Evolutionary conservation across 495 filamentous ascomycete species (phyloP).

Genomic region (Chlorociboria aeruginascens): DNA sequence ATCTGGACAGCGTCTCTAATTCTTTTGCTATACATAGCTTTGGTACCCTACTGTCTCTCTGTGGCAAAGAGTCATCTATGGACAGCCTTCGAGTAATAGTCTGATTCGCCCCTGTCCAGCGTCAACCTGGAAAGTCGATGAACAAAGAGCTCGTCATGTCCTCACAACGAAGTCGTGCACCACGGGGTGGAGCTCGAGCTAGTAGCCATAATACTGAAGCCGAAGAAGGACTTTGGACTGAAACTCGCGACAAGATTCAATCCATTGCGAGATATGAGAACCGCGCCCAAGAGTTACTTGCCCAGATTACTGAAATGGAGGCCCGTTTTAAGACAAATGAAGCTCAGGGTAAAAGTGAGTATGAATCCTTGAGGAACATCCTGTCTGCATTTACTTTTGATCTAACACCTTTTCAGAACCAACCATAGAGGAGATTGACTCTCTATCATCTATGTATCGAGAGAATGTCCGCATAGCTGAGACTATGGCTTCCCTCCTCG

Average conservation of each 20-base stretch:
- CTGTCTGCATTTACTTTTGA: not conserved
- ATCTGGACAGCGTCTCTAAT: too few relatives aligned
- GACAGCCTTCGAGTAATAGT: too few relatives aligned
- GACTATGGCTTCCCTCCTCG: slow-evolving; percentile 45
- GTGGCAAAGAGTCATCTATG: too few relatives aligned
- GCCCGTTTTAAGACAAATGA: slow-evolving; percentile 35
- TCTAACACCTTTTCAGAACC: slow-evolving; percentile 8
- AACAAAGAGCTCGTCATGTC: not conserved
- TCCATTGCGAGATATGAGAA: slow-evolving; percentile 13
- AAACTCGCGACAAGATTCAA: slow-evolving; percentile 16
- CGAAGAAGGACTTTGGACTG: slow-evolving; percentile 11
- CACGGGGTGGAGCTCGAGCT: slow-evolving; percentile 16
- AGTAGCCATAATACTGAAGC: slow-evolving; percentile 18
- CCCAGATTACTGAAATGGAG: slow-evolving; percentile 43
- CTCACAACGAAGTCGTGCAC: slow-evolving; percentile 11
- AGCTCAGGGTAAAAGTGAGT: slow-evolving; percentile 24
- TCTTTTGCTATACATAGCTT: too few relatives aligned
- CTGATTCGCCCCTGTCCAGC: too few relatives aligned
- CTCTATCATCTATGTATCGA: slow-evolving; percentile 46
- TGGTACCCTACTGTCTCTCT: too few relatives aligned
- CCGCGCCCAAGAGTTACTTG: slow-evolving; percentile 28
- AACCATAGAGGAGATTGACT: slow-evolving; percentile 21
- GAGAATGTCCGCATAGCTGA: slow-evolving; percentile 53
- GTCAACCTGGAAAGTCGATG: not conserved
- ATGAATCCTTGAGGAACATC: not conserved